These are phyloP conservation scores for Talaromyces rugulosus DNA, from an alignment of 2,329 filamentous ascomycete species.

Conservation along the genomic window DNA sequence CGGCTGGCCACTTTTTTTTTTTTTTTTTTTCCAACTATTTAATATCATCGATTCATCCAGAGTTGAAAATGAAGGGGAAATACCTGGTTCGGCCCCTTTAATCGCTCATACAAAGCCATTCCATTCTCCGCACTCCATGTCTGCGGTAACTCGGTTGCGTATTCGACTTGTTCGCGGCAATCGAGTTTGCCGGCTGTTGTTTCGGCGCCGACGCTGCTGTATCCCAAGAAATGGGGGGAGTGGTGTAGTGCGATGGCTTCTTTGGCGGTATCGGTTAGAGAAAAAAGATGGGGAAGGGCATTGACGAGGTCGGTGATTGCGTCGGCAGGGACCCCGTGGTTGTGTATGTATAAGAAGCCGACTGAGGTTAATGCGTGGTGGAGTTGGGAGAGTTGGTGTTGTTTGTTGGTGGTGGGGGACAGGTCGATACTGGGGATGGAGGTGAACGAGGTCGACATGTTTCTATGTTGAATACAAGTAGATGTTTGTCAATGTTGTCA, in stretches of 20 bases:
- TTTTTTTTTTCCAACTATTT: too few relatives aligned
- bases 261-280: constrained; percentile 49
- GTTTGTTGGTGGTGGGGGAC: constrained; percentile 2
- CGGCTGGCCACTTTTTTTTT: constrained; percentile 44
- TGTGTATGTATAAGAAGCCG: constrained; percentile 79
- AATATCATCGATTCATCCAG: too few relatives aligned
- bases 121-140: constrained; percentile 27
- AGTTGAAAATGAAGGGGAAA: constrained; percentile 4
- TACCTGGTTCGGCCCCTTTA: constrained; percentile 49
- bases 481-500: too few relatives aligned
- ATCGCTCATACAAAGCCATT: constrained; percentile 37
- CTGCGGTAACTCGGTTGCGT: constrained; percentile 51
- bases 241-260: constrained; percentile 61
- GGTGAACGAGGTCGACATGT: neutral
- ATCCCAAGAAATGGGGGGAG: constrained; percentile 59
- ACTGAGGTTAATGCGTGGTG: constrained; percentile 73
- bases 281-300: constrained; percentile 64
- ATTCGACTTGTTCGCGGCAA: constrained; percentile 57
- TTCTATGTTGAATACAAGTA: too few relatives aligned
- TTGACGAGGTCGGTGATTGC: constrained; percentile 59
- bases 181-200: constrained; percentile 52
- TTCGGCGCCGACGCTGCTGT: constrained; percentile 53
- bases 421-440: constrained; percentile 7
- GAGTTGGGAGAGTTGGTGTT: constrained; percentile 30
- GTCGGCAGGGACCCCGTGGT: constrained; percentile 61